Evolutionary conservation across 2,329 filamentous ascomycete species (phyloP).

Genomic region (Phyllosticta citrichinensis): DNA sequence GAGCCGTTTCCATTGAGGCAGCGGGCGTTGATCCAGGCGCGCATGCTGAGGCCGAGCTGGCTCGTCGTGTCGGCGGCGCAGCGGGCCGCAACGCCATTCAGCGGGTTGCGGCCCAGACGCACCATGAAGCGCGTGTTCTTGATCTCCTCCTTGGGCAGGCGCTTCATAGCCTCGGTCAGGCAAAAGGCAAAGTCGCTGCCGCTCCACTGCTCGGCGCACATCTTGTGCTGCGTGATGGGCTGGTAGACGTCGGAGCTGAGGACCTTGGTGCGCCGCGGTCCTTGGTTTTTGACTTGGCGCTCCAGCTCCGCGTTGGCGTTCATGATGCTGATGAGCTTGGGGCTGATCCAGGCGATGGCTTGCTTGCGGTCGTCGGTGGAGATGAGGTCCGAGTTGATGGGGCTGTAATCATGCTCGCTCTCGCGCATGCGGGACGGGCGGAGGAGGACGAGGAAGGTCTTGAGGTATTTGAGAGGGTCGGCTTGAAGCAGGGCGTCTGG

Average conservation of each 20-base stretch:
- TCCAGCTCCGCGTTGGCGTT: conserved; percentile 3
- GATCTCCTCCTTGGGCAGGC: not conserved
- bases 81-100: not conserved
- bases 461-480: not conserved
- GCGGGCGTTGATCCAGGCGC: not conserved
- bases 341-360: not conserved
- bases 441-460: not conserved
- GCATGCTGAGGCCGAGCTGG: not conserved
- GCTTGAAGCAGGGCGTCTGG: not conserved
- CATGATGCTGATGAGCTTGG: not conserved
- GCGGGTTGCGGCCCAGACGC: not conserved
- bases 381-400: not conserved
- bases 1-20: not conserved
- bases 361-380: not conserved
- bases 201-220: not conserved
- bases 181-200: conserved; percentile 2
- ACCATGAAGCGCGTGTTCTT: conserved; percentile 2
- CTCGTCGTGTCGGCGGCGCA: not conserved
- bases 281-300: not conserved
- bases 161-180: conserved; percentile 5
- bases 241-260: not conserved
- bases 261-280: conserved; percentile 2
- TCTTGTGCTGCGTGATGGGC: not conserved
- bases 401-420: not conserved
- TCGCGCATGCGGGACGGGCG: conserved; percentile 1